These are phyloP conservation scores for Hura crepitans DNA, from an alignment of 441 rosid genomes.

Conservation along the genomic window DNA sequence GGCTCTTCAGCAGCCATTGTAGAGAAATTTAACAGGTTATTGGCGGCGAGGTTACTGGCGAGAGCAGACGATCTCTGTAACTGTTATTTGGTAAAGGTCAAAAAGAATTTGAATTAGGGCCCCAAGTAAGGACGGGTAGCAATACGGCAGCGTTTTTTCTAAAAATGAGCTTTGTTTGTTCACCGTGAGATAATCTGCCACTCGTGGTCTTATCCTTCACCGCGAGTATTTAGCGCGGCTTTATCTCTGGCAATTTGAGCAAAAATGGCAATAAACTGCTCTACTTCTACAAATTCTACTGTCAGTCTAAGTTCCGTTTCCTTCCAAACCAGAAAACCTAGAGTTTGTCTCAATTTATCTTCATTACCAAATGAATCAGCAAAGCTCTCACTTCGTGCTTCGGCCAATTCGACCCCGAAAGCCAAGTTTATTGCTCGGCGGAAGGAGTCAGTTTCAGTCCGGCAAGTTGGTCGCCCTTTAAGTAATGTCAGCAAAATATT, in stretches of 20 bases:
- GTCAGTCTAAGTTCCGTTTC: conserved; percentile 29
- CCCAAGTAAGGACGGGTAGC: too few relatives aligned
- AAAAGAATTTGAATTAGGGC: too few relatives aligned
- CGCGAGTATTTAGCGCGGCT: not conserved
- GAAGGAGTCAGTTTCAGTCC: conserved; percentile 62
- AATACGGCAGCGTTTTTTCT: too few relatives aligned
- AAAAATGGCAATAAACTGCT: conserved; percentile 27
- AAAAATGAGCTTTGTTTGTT: not conserved
- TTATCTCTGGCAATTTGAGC: not conserved
- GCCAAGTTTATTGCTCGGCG: conserved; percentile 80
- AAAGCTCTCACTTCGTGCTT: conserved; percentile 35
- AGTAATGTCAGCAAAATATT: conserved; percentile 43
- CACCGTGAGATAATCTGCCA: not conserved
- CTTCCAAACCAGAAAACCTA: conserved; percentile 28
- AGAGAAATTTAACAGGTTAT: too few relatives aligned
- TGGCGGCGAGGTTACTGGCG: too few relatives aligned
- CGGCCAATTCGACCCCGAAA: conserved; percentile 47
- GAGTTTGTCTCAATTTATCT: conserved; percentile 21
- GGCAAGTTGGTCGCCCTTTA: conserved; percentile 70
- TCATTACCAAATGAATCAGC: conserved; percentile 21
- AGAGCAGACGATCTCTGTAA: too few relatives aligned
- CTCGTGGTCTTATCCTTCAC: conserved; percentile 6
- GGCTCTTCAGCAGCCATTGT: too few relatives aligned
- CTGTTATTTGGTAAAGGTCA: too few relatives aligned
- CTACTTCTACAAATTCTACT: conserved; percentile 19